These are phyloP conservation scores for Candida orba DNA, from an alignment of 805 yeast species.

Conservation along the genomic window DNA sequence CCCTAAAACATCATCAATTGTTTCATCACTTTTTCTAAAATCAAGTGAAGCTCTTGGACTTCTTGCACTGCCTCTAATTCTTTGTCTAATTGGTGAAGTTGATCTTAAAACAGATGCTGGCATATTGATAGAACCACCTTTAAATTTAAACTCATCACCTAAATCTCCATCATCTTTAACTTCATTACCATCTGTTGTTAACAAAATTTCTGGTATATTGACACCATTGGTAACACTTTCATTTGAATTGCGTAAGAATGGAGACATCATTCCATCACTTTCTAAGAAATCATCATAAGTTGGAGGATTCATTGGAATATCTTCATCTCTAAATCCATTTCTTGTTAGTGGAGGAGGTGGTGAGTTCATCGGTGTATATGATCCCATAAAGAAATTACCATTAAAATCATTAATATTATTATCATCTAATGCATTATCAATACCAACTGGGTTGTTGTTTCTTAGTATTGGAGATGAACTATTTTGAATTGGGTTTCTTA, in stretches of 20 bases:
- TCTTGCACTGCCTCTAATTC: conserved; percentile 14
- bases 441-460: not conserved
- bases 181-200: not conserved
- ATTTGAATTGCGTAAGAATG: conserved; percentile 1
- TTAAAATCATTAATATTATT: not conserved
- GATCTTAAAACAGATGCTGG: conserved; percentile 29
- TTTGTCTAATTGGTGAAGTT: conserved; percentile 23
- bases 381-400: not conserved
- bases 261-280: conserved; percentile 8
- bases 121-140: conserved; percentile 27
- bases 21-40: conserved; percentile 7
- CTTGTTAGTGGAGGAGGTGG: conserved; percentile 3
- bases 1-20: not conserved
- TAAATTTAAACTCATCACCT: conserved; percentile 25
- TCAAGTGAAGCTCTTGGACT: conserved; percentile 12
- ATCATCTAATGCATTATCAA: conserved; percentile 1
- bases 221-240: not conserved
- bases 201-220: conserved; percentile 1
- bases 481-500: not conserved
- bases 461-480: not conserved
- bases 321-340: conserved; percentile 4
- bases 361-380: conserved; percentile 5
- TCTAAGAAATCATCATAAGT: conserved; percentile 26
- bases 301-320: conserved; percentile 29
- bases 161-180: conserved; percentile 20